phyloP scores from a whole-genome alignment of 345 rosid species.

The Pelargonium nanum region DNA sequence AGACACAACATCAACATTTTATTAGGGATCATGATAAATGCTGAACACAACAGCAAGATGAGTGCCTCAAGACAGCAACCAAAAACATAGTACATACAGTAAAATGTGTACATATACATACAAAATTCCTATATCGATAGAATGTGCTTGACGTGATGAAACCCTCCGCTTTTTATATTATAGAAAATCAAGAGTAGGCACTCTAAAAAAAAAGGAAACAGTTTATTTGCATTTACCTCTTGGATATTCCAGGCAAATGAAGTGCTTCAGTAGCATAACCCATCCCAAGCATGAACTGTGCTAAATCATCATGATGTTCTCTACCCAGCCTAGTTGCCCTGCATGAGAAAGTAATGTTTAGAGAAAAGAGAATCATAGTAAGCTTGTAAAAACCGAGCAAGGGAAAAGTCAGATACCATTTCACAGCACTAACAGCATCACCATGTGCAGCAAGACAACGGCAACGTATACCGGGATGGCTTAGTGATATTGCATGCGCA shows the following conservation, averaged over 20 bases:
- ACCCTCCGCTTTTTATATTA: background rate
- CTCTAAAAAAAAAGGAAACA: no score
- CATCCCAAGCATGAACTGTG: constrained; percentile 97
- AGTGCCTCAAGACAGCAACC: no score
- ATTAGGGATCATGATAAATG: background rate
- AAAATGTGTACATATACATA: background rate
- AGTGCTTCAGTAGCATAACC: constrained; percentile 99
- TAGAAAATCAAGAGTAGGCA: background rate
- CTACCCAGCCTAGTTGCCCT: constrained; percentile 99
- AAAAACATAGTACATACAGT: background rate
- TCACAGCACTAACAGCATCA: constrained; percentile 96
- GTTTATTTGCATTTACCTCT: constrained; percentile 38
- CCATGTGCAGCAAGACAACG: constrained; percentile 97
- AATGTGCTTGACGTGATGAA: background rate
- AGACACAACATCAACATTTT: constrained; percentile 5
- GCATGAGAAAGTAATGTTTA: constrained; percentile 18
- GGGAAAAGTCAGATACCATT: constrained; percentile 48
- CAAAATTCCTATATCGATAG: background rate
- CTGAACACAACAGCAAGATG: no score
- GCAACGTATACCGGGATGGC: constrained; percentile 96
- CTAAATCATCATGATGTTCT: constrained; percentile 98
- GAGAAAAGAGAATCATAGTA: constrained; percentile 3
- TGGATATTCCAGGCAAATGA: constrained; percentile 97
- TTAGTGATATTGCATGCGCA: constrained; percentile 90
- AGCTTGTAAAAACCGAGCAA: background rate